These are phyloP conservation scores for Digitaria exilis DNA, from an alignment of 202 grass and related monocot genomes.

Conservation along the genomic window DNA sequence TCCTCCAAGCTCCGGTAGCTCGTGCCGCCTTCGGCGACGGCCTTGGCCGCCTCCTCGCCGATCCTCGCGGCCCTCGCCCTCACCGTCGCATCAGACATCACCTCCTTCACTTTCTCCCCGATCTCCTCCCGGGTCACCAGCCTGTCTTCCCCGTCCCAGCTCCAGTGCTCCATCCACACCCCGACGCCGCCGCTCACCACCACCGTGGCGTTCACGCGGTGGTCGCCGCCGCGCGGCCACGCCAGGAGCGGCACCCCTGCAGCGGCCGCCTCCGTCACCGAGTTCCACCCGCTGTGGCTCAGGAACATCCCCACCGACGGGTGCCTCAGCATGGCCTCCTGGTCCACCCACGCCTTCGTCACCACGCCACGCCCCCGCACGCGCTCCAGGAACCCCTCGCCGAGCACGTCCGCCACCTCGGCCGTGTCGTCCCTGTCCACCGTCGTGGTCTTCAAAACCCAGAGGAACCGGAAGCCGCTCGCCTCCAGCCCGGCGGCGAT, in stretches of 20 bases:
- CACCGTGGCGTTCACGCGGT: slow-evolving; percentile 43
- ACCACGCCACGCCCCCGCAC: slow-evolving; percentile 46
- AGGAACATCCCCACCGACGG: slow-evolving; percentile 38
- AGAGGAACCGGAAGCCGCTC: slow-evolving; percentile 59
- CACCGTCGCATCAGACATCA: slow-evolving; percentile 8
- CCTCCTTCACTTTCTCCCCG: slow-evolving; percentile 31
- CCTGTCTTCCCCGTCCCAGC: slow-evolving; percentile 42
- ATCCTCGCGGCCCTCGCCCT: neutral
- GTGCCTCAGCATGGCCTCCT: slow-evolving; percentile 50
- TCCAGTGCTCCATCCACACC: slow-evolving; percentile 47
- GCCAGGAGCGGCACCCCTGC: slow-evolving; percentile 2
- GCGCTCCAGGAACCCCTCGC: slow-evolving; percentile 18
- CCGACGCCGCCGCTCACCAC: slow-evolving; percentile 18
- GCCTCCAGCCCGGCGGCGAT: slow-evolving; percentile 46
- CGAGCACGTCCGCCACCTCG: slow-evolving; percentile 37
- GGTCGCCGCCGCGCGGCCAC: slow-evolving; percentile 48
- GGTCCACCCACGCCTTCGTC: slow-evolving; percentile 61
- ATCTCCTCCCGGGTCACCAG: slow-evolving; percentile 39
- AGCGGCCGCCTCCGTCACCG: slow-evolving; percentile 21
- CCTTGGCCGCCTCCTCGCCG: neutral
- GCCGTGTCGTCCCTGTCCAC: slow-evolving; percentile 11
- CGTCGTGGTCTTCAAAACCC: slow-evolving; percentile 47
- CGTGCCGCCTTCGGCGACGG: slow-evolving; percentile 11
- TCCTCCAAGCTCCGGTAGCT: slow-evolving; percentile 17
- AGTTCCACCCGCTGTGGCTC: slow-evolving; percentile 75